phyloP scores from a whole-genome alignment of 2,329 filamentous ascomycete genomes.

The Colletotrichum cordylinicola region DNA sequence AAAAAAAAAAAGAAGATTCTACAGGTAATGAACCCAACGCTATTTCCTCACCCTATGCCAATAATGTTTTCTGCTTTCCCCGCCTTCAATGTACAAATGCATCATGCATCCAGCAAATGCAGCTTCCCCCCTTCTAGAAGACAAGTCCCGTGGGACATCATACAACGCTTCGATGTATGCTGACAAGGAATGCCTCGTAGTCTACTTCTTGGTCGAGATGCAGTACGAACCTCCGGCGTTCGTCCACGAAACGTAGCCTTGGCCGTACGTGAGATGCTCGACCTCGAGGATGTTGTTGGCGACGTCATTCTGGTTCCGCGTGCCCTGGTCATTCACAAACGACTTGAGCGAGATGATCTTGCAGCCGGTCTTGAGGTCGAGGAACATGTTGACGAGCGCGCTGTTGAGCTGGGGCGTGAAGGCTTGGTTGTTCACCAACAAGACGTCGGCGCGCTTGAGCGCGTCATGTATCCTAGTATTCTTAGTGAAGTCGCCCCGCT shows the following conservation, averaged over 20 bases:
- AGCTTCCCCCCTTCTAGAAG: not conserved
- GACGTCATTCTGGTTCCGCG: constrained; percentile 79
- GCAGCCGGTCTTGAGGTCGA: constrained; percentile 90
- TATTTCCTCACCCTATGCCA: constrained; percentile 15
- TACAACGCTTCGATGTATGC: constrained; percentile 23
- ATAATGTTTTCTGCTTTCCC: not conserved
- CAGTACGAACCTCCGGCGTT: constrained; percentile 85
- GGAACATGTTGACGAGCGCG: constrained; percentile 83
- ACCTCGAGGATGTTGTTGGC: constrained; percentile 83
- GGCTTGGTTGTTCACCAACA: constrained; percentile 97
- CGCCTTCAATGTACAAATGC: constrained; percentile 2
- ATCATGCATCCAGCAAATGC: not conserved
- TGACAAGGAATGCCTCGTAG: constrained; percentile 26
- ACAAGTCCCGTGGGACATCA: constrained; percentile 21
- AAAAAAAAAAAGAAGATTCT: constrained; percentile 1
- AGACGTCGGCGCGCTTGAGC: constrained; percentile 87
- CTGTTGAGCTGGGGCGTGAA: constrained; percentile 90
- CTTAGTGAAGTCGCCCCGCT: constrained; percentile 83
- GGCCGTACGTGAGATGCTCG: constrained; percentile 64
- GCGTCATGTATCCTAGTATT: constrained; percentile 73
- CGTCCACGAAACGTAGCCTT: constrained; percentile 90
- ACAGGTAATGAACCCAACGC: constrained; percentile 23
- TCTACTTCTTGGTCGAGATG: constrained; percentile 78
- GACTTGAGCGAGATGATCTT: constrained; percentile 91
- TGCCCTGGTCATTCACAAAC: constrained; percentile 84